phyloP scores from a whole-genome alignment of 768 basidiomycete species.

The Dioszegia crocea region DNA sequence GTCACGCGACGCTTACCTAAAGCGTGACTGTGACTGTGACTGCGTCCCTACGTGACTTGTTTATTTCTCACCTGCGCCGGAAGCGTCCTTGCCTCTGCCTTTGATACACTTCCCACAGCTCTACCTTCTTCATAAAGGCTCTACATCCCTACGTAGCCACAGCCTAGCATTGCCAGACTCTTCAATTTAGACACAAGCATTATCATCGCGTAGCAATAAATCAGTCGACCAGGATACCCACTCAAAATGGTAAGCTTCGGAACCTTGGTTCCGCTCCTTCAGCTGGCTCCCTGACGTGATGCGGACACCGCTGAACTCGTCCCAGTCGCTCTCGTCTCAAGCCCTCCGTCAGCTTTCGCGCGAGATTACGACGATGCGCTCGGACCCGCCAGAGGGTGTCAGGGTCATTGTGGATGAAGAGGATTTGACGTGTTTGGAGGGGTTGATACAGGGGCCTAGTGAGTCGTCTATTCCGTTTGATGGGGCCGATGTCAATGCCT shows the following conservation, averaged over 20 bases:
- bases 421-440: constrained; percentile 79
- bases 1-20: too few species aligned
- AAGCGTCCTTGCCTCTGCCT: not conserved
- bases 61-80: constrained; percentile 1
- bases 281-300: not conserved
- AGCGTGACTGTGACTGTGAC: too few species aligned
- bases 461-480: constrained; percentile 39
- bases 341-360: constrained; percentile 78
- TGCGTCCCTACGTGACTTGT: not conserved
- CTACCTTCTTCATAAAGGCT: too few species aligned
- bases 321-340: constrained; percentile 45
- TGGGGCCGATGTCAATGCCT: too few species aligned
- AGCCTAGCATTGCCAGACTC: too few species aligned
- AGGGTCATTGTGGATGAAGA: constrained; percentile 75
- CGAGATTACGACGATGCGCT: constrained; percentile 74
- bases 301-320: not conserved
- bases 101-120: not conserved
- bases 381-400: constrained; percentile 85
- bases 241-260: constrained; percentile 4
- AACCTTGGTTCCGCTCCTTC: too few species aligned
- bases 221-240: not conserved
- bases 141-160: not conserved
- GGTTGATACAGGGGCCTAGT: constrained; percentile 89
- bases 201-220: not conserved
- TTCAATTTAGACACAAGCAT: not conserved